Base-by-base conservation (phyloP, 1,139 yeast species). In the Sugiyamaella sp. region DNA sequence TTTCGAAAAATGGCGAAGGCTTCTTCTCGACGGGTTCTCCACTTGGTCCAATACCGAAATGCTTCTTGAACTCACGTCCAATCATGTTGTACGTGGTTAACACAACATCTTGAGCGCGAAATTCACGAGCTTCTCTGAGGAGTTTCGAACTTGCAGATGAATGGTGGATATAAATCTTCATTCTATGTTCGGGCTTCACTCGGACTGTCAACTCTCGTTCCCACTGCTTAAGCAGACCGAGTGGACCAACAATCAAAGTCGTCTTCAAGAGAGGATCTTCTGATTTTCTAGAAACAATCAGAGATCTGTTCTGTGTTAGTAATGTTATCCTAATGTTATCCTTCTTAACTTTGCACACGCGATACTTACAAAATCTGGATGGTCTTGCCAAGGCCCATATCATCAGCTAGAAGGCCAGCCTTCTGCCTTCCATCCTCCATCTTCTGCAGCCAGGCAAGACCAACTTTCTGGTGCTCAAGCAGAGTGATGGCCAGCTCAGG, bases 381-480 rank as follows among this genome's bases (percentile, higher is more conserved):
- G 1, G 83, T 79, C 58, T 80, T 80, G 22, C 83, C 83, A 21
- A 80, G 66, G 1, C 83, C 83, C 83, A 79, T 80, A 61, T 79
- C 83, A 60, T 79, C 83, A 54, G 82, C 79, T 10, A 79, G 66
- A 24, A 79, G 58, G 0, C 82, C 81, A 29, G 82, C 83, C 50
- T 70, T 71, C 12, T 40, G 41, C 16, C 25, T 96, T 1, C 65
- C 60, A 75, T 67, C 71, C 63, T 89, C 97, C 77, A 80, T 83
- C 37, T 85, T 76, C 45, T 80, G 64, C 61, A 93, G 72, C 98
- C 98, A 93, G 2, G 85, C 79, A 25, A 93, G 75, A 0, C 98
- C 98, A 57, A 85, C 75, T 53, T 89, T 77, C 71, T 93, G 99
- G 73, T 93, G 98, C 60, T 85, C 88, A 68, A 90, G 71, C 22